Base-by-base conservation (phyloP, 2,329 filamentous ascomycete genomes). In the Cadophora gregata region DNA sequence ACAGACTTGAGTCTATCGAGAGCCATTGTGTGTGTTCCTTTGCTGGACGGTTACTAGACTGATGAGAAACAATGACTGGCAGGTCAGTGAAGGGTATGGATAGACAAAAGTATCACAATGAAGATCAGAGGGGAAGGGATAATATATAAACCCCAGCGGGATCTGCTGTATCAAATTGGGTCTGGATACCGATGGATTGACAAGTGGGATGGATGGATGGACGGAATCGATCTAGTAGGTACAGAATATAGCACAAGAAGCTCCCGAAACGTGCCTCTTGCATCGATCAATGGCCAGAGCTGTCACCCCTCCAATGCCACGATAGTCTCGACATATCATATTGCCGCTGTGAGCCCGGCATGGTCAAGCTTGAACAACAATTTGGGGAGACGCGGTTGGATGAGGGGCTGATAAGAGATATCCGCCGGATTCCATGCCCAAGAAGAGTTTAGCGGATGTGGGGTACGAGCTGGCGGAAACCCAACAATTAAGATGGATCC, bases 1-100 rank as follows among this genome's bases (percentile, higher is more conserved):
- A 90, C 81, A 75, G 89, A 87, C 79, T 87, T 87, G 55, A 90
- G 80, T 72, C 87, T 84, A 72, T 89, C 86, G 71, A 89, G 82
- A 71, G 86, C 86, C 86, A 88, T 88, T 76, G 66, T 78, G 59
- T 12, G 9, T 48, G 19, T 5, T 38, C 4, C 5, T 48, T 31
- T 56, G 63, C 61, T 59, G 4, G 27, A 62, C 38, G 19, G n/a
- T 25, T 50, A 21, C 25, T 33, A n/a, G 16, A 65, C 1, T 16
- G 21, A 53, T 38, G 29, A 51, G 50, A 45, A 45, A 10, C 24
- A 59, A 62, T 25, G 24, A 45, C 36, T 56, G 19, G 55, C 31
- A 60, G 36, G 51, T 24, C 25, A 48, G 29, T 45, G 45, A 27
- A 29, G 38, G 4, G 59, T 21, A 42, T 55, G 19, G 12, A 50